Conservation (phyloP, 2,329 filamentous ascomycete genomes). For the Parafenestella ontariensis region DNA sequence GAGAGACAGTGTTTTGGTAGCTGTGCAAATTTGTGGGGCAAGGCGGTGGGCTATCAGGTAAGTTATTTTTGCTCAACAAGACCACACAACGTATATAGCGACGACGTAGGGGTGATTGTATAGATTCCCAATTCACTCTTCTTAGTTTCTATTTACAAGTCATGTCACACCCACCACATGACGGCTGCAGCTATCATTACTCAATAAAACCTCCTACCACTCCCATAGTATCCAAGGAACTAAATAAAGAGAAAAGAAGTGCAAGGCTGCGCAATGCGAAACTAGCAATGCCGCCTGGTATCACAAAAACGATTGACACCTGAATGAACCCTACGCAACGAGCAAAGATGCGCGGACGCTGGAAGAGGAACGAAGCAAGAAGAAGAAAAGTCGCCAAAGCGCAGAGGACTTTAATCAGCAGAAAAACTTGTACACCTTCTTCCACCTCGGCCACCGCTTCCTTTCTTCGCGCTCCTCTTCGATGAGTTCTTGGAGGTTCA, state of each 20-base stretch:
- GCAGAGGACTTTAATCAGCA: constrained; percentile 42
- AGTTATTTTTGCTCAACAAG: too few species aligned
- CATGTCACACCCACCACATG: neutral
- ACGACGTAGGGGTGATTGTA: too few species aligned
- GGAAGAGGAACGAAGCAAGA: constrained; percentile 16
- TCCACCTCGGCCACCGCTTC: constrained; percentile 59
- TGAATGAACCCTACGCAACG: too few species aligned
- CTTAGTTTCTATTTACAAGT: neutral
- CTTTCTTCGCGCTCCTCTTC: constrained; percentile 81
- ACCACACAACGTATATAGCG: too few species aligned
- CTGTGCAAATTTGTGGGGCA: too few species aligned
- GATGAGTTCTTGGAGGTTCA: constrained; percentile 80
- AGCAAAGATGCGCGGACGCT: constrained; percentile 21
- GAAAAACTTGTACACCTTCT: constrained; percentile 58
- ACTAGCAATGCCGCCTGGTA: constrained; percentile 43
- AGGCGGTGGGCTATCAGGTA: too few species aligned
- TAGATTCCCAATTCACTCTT: too few species aligned
- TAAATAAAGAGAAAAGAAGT: constrained; percentile 12
- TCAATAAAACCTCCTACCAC: neutral
- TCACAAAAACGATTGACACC: constrained; percentile 29
- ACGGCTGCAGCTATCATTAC: constrained; percentile 2
- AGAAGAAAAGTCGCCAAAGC: neutral
- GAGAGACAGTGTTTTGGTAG: too few species aligned
- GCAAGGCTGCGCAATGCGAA: constrained; percentile 35
- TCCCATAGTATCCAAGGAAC: neutral